A percentile compares a stretch with the other conserved stretches of the same genome.
phyloP scores from a whole-genome alignment of 2,329 filamentous ascomycete genomes.

The Cercospora sesami region DNA sequence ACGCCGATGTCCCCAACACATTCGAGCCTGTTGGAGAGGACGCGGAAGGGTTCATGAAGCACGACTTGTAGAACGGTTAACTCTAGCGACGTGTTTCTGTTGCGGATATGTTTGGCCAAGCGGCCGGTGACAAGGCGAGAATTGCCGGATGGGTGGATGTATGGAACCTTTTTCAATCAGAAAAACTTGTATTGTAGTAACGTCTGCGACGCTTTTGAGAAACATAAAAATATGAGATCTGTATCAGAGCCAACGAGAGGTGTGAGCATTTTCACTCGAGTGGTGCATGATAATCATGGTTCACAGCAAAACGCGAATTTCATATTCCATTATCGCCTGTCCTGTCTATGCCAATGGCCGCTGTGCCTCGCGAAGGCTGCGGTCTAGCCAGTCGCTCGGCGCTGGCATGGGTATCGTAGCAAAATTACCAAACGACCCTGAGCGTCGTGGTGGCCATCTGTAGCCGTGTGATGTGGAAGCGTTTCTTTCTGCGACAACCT shows the following conservation, averaged over 20 bases:
- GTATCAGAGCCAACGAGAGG: not conserved
- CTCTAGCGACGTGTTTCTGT: not conserved
- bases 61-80: slow-evolving; percentile 29
- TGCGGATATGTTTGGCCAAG: not conserved
- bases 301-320: not conserved
- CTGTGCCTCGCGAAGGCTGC: not conserved
- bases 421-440: not conserved
- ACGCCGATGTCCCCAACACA: slow-evolving; percentile 1
- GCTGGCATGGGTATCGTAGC: not conserved
- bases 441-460: not conserved
- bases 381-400: not conserved
- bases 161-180: not conserved
- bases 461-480: not conserved
- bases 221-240: not conserved
- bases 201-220: not conserved
- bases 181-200: slow-evolving; percentile 12
- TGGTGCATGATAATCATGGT: not conserved
- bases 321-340: not conserved
- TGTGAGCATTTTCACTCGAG: not conserved
- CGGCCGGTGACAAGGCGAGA: not conserved
- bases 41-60: slow-evolving; percentile 35
- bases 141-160: not conserved
- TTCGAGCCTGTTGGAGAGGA: slow-evolving; percentile 29
- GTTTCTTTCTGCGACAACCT: not conserved
- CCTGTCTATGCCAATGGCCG: not conserved